Base-by-base conservation (phyloP, 768 basidiomycete species). In the Amanita molliuscula region DNA sequence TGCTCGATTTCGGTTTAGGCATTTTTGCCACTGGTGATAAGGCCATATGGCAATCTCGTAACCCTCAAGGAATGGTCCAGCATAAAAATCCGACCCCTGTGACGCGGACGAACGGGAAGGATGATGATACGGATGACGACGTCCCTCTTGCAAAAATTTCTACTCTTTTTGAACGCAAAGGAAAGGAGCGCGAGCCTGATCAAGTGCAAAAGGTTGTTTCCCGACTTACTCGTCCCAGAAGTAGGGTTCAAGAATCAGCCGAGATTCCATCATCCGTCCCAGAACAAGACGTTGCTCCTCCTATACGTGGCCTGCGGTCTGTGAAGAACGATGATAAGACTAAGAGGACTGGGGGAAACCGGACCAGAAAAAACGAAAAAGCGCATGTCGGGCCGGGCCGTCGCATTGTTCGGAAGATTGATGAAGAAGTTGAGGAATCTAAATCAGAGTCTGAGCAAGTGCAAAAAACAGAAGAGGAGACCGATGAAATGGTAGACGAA, bases 201-300 rank as follows among this genome's bases (percentile, higher is more conserved):
- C 10, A n/a, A 6, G 10, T 21, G 6, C 21, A 21, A 9, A 28
- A 10, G 23, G 33, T 26, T 35, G 42, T 44, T 33, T 35, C 44
- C 25, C 28, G n/a, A 33, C 5, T 16, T 11, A 31, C 15, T 36
- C 51, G 31, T n/a, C n/a, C 20, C 16, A 25, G 25, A n/a, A 36
- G 16, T 48, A 55, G 47, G n/a, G 68, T 66, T n/a, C 63, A 59
- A 60, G 71, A 73, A 50, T 58, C 50, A 41, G 59, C 57, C 7
- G 65, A 72, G 47, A 62, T 82, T 10, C 81, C 81, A 5, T 82
- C 81, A 0, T 85, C 82, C 15, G 65, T 77, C 38, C 79, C 81
- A 3, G 73, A 75, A 34, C 75, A 82, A 58, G 77, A 79, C 52
- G 45, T 57, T 55, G 54, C 46, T 31, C 59, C 31, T 21, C 40